phyloP scores from a whole-genome alignment of 2,329 filamentous ascomycete genomes.

The Plectosphaerella cucumerina region DNA sequence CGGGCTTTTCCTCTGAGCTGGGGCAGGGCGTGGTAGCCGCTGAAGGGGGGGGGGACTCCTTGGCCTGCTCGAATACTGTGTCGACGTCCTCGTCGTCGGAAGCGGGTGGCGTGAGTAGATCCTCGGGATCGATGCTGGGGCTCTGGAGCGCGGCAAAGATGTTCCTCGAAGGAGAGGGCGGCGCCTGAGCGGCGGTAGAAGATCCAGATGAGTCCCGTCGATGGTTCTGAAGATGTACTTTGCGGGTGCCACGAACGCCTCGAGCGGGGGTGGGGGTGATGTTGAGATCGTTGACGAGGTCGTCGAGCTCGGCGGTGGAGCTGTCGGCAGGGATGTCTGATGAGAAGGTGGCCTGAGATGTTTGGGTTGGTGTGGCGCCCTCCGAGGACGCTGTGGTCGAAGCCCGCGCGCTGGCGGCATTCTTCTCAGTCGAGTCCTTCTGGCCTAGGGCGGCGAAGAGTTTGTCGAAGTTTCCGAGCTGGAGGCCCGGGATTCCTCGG shows the following conservation, averaged over 20 bases:
- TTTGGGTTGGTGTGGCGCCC: not conserved
- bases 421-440: not conserved
- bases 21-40: not conserved
- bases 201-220: not conserved
- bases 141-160: not conserved
- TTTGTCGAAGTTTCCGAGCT: not conserved
- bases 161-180: not conserved
- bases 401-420: no score
- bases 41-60: not conserved
- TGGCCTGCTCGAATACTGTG: no score
- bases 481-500: not conserved
- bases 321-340: not conserved
- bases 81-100: not conserved
- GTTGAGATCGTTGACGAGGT: not conserved
- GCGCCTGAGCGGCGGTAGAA: not conserved
- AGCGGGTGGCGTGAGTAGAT: not conserved
- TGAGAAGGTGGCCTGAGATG: not conserved
- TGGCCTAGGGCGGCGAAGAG: not conserved
- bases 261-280: not conserved
- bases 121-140: not conserved
- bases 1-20: not conserved
- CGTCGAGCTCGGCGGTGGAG: not conserved
- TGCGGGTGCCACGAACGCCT: no score
- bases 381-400: not conserved
- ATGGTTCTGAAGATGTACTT: not conserved